phyloP scores from a whole-genome alignment of 352 stramenopile species.

The Globisporangium irregulare region DNA sequence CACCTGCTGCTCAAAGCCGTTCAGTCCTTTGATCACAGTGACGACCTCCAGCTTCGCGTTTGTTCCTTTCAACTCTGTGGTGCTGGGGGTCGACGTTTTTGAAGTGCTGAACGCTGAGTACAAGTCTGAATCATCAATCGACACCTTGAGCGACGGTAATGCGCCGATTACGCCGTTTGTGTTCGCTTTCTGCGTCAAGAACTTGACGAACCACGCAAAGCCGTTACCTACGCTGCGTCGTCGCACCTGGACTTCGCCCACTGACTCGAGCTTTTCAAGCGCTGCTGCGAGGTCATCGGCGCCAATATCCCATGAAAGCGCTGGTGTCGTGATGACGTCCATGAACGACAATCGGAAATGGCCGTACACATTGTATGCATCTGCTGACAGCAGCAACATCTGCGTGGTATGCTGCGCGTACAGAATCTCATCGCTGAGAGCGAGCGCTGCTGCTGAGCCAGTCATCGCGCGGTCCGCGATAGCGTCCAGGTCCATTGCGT shows the following conservation, averaged over 20 bases:
- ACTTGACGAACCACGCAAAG: constrained; percentile 82
- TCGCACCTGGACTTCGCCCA: constrained; percentile 79
- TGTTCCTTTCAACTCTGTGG: constrained; percentile 63
- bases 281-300: constrained; percentile 74
- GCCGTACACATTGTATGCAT: constrained; percentile 81
- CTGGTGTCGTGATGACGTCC: constrained; percentile 47
- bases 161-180: constrained; percentile 43
- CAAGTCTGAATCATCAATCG: constrained; percentile 57
- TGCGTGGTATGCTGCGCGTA: constrained; percentile 89
- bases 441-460: constrained; percentile 21
- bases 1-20: constrained; percentile 91
- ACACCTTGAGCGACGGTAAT: constrained; percentile 66
- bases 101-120: constrained; percentile 47
- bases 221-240: constrained; percentile 70
- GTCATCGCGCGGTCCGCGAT: constrained; percentile 35
- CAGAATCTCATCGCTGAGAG: constrained; percentile 54
- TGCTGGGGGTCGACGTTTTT: constrained; percentile 32
- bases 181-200: constrained; percentile 58
- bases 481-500: constrained; percentile 81
- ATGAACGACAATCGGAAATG: constrained; percentile 85
- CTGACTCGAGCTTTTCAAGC: constrained; percentile 77
- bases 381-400: constrained; percentile 78
- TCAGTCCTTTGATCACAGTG: constrained; percentile 84
- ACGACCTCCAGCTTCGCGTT: constrained; percentile 67
- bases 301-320: constrained; percentile 71